Percentiles rank a stretch among this genome's conserved stretches.
Conservation (phyloP, 805 yeast genomes). For the Komagataella pseudopastoris region DNA sequence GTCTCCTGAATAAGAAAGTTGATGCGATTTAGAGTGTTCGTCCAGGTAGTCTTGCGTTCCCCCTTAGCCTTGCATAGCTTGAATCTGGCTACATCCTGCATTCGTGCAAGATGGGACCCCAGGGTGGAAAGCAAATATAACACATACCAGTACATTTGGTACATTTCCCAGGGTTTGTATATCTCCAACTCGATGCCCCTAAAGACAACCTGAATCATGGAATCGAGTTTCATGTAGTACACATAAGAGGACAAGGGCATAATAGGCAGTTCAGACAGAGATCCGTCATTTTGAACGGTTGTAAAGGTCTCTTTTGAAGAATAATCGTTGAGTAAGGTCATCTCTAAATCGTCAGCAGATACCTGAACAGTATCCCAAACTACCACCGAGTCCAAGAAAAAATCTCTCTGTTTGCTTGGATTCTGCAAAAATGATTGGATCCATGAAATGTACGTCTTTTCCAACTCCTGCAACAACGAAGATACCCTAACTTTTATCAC, state of each 20-base stretch:
- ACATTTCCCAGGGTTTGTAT: slow-evolving; percentile 58
- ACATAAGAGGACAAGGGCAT: slow-evolving; percentile 64
- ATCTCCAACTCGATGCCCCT: slow-evolving; percentile 67
- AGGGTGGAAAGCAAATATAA: slow-evolving; percentile 29
- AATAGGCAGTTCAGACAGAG: slow-evolving; percentile 19
- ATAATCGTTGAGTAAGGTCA: slow-evolving; percentile 20
- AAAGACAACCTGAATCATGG: slow-evolving; percentile 62
- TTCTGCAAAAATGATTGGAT: slow-evolving; percentile 41
- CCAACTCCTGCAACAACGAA: slow-evolving; percentile 29
- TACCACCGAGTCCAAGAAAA: slow-evolving; percentile 38
- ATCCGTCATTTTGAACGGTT: slow-evolving; percentile 19
- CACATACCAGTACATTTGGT: slow-evolving; percentile 56
- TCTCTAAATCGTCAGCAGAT: slow-evolving; percentile 51
- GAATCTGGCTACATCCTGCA: slow-evolving; percentile 23
- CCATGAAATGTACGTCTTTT: slow-evolving; percentile 30
- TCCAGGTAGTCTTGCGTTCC: slow-evolving; percentile 28
- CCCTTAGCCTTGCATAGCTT: slow-evolving; percentile 34
- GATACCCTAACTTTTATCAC: slow-evolving; percentile 8
- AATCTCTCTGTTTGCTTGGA: slow-evolving; percentile 74
- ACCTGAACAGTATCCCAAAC: slow-evolving; percentile 78
- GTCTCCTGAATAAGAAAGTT: slow-evolving; percentile 19
- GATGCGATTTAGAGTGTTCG: slow-evolving; percentile 10
- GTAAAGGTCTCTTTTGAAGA: slow-evolving; percentile 16
- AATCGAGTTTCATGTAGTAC: slow-evolving; percentile 46
- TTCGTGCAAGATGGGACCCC: slow-evolving; percentile 28